Evolutionary conservation across 768 basidiomycete genomes (phyloP).

Genomic region (Hysterangium stoloniferum): DNA sequence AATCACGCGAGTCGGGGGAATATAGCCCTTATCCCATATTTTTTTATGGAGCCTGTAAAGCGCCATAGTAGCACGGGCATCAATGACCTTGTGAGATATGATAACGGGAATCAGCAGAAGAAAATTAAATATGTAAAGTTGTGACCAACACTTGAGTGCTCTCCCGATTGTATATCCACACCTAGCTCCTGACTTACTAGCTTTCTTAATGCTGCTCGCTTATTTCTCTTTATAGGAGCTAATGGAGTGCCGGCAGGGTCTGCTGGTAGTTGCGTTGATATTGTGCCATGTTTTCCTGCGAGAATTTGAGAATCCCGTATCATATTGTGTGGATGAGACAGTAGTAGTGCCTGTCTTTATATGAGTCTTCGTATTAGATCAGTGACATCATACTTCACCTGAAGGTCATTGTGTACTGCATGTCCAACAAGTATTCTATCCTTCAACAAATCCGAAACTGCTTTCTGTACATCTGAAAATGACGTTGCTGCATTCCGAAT

Average conservation of each 20-base stretch:
- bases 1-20: constrained; percentile 17
- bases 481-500: constrained; percentile 47
- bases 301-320: constrained; percentile 66
- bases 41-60: constrained; percentile 77
- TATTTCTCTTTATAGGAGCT: constrained; percentile 34
- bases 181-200: constrained; percentile 76
- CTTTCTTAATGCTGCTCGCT: constrained; percentile 68
- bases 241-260: background rate
- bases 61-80: constrained; percentile 94
- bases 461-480: constrained; percentile 73
- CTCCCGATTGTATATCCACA: constrained; percentile 75
- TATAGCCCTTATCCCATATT: constrained; percentile 67
- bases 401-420: constrained; percentile 85
- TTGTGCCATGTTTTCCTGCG: constrained; percentile 30
- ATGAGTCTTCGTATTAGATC: background rate
- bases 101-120: constrained; percentile 1
- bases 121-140: background rate
- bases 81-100: constrained; percentile 57
- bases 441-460: constrained; percentile 67
- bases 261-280: background rate
- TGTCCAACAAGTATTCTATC: constrained; percentile 84
- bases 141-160: constrained; percentile 78
- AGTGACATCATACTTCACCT: constrained; percentile 36
- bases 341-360: constrained; percentile 46
- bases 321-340: constrained; percentile 58